Conservation (phyloP, 352 stramenopile species). For the Phytophthora pisi region DNA sequence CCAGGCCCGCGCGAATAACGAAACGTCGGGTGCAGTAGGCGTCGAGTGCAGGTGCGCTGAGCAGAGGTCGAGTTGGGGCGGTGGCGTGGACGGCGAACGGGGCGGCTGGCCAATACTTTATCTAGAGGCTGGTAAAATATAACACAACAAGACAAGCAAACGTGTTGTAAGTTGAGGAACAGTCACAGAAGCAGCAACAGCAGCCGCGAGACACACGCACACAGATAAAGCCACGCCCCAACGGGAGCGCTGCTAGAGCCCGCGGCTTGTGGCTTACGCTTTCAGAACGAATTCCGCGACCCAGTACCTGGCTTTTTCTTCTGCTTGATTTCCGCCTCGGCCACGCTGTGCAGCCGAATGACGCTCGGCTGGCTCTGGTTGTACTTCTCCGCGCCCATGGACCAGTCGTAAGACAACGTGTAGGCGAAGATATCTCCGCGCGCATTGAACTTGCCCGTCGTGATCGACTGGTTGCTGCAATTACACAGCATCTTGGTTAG, state of each 20-base stretch:
- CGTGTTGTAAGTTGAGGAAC: conserved; percentile 34
- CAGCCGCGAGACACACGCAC: conserved; percentile 39
- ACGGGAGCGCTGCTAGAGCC: conserved; percentile 37
- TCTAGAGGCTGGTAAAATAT: conserved; percentile 33
- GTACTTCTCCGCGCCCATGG: conserved; percentile 92
- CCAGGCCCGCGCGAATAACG: not conserved
- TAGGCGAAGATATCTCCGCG: conserved; percentile 96
- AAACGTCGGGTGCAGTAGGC: not conserved
- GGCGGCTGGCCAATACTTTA: conserved; percentile 38
- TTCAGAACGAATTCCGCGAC: conserved; percentile 56
- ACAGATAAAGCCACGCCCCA: conserved; percentile 41
- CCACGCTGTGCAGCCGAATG: conserved; percentile 93
- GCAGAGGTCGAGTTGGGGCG: conserved; percentile 26
- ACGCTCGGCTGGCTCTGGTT: conserved; percentile 88
- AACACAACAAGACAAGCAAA: conserved; percentile 30
- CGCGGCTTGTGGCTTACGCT: conserved; percentile 39
- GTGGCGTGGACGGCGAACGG: conserved; percentile 8
- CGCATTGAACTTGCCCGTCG: conserved; percentile 92
- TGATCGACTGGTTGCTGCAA: conserved; percentile 86
- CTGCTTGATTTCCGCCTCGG: conserved; percentile 95
- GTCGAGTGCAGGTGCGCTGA: conserved; percentile 19
- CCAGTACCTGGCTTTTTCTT: conserved; percentile 91
- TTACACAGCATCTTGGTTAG: not conserved
- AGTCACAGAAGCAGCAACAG: conserved; percentile 30
- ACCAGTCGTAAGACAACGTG: conserved; percentile 97